These are phyloP conservation scores for Populus tremula DNA, from an alignment of 345 rosid species.

Conservation along the genomic window DNA sequence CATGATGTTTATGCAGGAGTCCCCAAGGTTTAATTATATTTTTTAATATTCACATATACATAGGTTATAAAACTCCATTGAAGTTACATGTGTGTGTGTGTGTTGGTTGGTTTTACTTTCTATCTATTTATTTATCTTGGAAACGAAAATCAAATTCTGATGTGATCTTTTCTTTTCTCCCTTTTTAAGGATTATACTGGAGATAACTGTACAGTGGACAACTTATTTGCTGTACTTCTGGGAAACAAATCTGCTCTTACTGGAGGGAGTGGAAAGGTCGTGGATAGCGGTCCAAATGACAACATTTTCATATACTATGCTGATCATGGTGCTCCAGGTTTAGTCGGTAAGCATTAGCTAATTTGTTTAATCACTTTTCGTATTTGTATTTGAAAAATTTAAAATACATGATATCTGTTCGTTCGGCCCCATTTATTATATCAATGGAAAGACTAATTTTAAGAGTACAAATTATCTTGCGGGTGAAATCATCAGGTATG, in stretches of 20 bases:
- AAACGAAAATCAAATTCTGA: too few species aligned
- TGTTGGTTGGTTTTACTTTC: too few species aligned
- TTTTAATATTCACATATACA: too few species aligned
- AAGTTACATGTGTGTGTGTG: too few species aligned
- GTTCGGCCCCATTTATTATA: too few species aligned
- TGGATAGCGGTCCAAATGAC: constrained; percentile 55
- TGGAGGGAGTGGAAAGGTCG: constrained; percentile 69
- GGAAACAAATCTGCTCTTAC: constrained; percentile 50
- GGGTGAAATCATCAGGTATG: constrained; percentile 35
- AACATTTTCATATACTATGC: constrained; percentile 53
- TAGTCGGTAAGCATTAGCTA: constrained; percentile 25
- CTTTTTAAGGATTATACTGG: constrained; percentile 52
- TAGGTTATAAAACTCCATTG: too few species aligned
- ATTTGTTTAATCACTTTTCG: neutral
- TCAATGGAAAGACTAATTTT: too few species aligned
- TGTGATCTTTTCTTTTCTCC: too few species aligned
- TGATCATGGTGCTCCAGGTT: constrained; percentile 62
- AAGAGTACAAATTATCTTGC: too few species aligned
- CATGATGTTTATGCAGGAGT: constrained; percentile 58
- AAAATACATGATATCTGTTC: too few species aligned
- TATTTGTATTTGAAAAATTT: too few species aligned
- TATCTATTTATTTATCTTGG: too few species aligned
- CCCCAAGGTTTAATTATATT: constrained; percentile 45
- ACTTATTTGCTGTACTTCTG: constrained; percentile 50
- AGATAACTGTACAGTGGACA: constrained; percentile 31